Conservation (phyloP, 495 filamentous ascomycete genomes). For the Aspergillus asperescens region DNA sequence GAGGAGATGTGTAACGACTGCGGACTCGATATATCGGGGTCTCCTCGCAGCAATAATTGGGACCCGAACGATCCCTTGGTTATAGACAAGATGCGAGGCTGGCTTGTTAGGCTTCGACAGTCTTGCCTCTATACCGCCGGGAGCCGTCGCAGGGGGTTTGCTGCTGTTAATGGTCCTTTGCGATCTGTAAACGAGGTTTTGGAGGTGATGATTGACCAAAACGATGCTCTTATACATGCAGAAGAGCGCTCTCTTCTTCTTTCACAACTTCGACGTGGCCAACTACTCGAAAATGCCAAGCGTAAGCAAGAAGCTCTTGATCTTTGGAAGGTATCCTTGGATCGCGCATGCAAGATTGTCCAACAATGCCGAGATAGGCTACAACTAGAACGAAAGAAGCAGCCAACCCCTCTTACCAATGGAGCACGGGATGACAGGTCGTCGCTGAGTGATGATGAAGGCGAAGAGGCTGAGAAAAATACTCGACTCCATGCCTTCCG, state of each 20-base stretch:
- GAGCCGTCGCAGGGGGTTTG: conserved; percentile 63
- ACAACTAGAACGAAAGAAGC: conserved; percentile 39
- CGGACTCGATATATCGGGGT: conserved; percentile 59
- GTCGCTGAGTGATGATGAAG: conserved; percentile 36
- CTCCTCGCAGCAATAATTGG: conserved; percentile 56
- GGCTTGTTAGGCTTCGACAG: conserved; percentile 69
- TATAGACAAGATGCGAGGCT: conserved; percentile 63
- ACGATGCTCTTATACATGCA: conserved; percentile 53
- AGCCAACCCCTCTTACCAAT: conserved; percentile 3
- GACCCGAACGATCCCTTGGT: conserved; percentile 50
- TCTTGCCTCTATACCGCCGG: conserved; percentile 77
- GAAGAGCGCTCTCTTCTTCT: conserved; percentile 63
- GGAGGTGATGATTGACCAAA: conserved; percentile 82
- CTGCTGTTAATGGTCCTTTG: conserved; percentile 57
- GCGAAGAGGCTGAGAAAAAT: conserved; percentile 42
- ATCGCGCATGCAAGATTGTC: conserved; percentile 52
- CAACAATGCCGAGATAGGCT: conserved; percentile 60
- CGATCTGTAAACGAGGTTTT: conserved; percentile 81
- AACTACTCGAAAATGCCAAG: conserved; percentile 64
- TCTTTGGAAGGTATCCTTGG: conserved; percentile 59
- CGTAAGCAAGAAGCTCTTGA: conserved; percentile 53
- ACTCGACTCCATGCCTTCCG: conserved; percentile 53
- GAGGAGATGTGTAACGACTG: conserved; percentile 64
- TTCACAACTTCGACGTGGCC: conserved; percentile 60
- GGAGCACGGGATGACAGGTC: conserved; percentile 9